Conservation (phyloP, 2,329 filamentous ascomycete genomes). For the Alternaria triticina region DNA sequence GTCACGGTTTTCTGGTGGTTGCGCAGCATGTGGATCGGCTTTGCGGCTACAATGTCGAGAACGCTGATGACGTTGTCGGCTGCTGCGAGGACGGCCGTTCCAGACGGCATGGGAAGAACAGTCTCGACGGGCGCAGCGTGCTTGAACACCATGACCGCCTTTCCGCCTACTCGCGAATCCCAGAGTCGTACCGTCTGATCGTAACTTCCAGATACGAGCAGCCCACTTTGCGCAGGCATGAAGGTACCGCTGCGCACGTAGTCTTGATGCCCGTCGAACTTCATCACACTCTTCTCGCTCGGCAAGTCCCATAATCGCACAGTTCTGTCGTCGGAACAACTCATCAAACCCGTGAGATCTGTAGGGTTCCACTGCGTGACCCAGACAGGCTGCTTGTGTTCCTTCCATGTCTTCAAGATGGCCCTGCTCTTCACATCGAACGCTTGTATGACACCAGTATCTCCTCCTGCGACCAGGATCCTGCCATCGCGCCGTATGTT, state of each 20-base stretch:
- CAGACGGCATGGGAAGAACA: conserved; percentile 85
- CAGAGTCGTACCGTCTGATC: conserved; percentile 92
- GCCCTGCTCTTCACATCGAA: conserved; percentile 90
- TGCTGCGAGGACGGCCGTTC: conserved; percentile 84
- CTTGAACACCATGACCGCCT: conserved; percentile 88
- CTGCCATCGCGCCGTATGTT: conserved; percentile 88
- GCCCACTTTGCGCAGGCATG: conserved; percentile 73
- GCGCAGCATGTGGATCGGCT: conserved; percentile 82
- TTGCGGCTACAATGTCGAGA: conserved; percentile 88
- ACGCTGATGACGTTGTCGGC: conserved; percentile 88
- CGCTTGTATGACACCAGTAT: conserved; percentile 89
- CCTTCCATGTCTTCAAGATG: conserved; percentile 92
- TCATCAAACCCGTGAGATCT: conserved; percentile 86
- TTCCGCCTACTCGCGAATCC: conserved; percentile 77
- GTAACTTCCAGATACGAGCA: conserved; percentile 90
- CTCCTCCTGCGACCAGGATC: conserved; percentile 89
- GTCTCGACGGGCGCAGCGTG: conserved; percentile 87
- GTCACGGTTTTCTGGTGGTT: conserved; percentile 99
- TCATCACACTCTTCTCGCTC: conserved; percentile 74
- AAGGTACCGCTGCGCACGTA: conserved; percentile 90
- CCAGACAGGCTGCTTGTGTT: conserved; percentile 95
- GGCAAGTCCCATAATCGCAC: conserved; percentile 95
- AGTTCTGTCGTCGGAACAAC: conserved; percentile 88
- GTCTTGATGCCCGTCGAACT: conserved; percentile 86
- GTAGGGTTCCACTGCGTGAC: conserved; percentile 87